Percentiles rank a stretch among this genome's conserved stretches.
These are phyloP conservation scores for Colletotrichum sp. DNA, from an alignment of 2,329 filamentous ascomycete species.

Conservation along the genomic window DNA sequence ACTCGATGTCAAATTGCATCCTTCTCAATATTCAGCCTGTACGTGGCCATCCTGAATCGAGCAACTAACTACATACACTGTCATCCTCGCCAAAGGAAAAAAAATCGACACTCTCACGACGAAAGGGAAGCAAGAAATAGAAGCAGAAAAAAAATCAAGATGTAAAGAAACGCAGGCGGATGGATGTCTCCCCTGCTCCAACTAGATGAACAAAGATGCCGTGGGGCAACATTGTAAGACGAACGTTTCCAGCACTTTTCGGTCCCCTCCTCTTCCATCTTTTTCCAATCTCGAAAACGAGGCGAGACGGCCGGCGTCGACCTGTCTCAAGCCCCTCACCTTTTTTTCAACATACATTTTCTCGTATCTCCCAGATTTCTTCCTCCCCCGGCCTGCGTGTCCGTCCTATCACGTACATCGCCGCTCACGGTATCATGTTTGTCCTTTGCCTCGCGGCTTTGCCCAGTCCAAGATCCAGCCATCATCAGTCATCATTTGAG, in stretches of 20 bases:
- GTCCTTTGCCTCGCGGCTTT: conserved; percentile 8
- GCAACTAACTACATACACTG: neutral
- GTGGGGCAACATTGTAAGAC: conserved; percentile 33
- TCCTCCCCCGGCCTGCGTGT: neutral
- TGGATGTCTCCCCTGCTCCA: neutral
- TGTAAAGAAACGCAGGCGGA: conserved; percentile 10
- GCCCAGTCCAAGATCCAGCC: conserved; percentile 4
- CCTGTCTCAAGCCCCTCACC: neutral
- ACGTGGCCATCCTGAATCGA: neutral
- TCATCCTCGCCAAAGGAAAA: neutral
- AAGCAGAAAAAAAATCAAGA: neutral
- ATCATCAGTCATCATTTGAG: conserved; percentile 17
- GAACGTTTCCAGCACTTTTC: conserved; percentile 17
- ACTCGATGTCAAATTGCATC: neutral
- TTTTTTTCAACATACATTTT: neutral
- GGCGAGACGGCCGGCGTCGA: neutral
- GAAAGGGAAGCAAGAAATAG: neutral
- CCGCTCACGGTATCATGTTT: neutral
- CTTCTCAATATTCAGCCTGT: conserved; percentile 8
- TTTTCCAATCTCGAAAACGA: neutral
- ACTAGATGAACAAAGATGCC: conserved; percentile 32
- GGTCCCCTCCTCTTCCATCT: neutral
- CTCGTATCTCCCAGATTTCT: neutral
- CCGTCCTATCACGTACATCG: neutral
- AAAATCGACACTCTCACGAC: neutral